Conservation (phyloP, 2,329 filamentous ascomycete species). For the Colletotrichum truncatum region DNA sequence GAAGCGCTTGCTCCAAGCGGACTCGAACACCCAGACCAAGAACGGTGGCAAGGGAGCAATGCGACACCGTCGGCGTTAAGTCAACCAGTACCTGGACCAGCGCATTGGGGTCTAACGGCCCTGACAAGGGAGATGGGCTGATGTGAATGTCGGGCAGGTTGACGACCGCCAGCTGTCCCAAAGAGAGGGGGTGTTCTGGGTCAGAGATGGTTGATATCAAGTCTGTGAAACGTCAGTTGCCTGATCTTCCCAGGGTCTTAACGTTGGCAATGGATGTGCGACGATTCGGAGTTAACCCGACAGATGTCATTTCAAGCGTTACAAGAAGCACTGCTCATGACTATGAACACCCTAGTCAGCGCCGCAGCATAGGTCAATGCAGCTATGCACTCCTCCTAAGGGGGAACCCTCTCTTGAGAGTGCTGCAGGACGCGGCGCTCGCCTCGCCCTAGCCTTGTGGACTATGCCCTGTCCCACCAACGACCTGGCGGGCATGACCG, state of each 20-base stretch:
- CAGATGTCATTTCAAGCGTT: neutral
- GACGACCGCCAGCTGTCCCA: conserved; percentile 93
- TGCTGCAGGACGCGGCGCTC: neutral
- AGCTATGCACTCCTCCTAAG: conserved; percentile 1
- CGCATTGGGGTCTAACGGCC: conserved; percentile 59
- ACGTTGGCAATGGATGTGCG: neutral
- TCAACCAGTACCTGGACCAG: conserved; percentile 83
- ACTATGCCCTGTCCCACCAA: neutral
- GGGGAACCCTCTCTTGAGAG: neutral
- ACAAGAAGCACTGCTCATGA: neutral
- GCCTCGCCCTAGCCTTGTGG: neutral
- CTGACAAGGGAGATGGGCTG: conserved; percentile 68
- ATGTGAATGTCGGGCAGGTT: conserved; percentile 95
- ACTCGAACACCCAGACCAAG: conserved; percentile 94
- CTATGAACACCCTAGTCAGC: neutral
- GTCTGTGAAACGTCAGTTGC: conserved; percentile 65
- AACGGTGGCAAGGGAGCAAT: conserved; percentile 95
- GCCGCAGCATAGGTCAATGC: neutral
- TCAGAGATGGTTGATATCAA: conserved; percentile 95
- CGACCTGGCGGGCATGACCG: neutral
- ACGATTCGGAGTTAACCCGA: neutral
- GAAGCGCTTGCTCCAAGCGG: conserved; percentile 87
- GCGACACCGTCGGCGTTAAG: conserved; percentile 95
- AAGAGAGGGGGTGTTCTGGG: conserved; percentile 93
- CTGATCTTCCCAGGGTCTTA: conserved; percentile 31